Percentiles rank a stretch among this genome's conserved stretches.
Conservation (phyloP, 306 rosid species). For the Sesbania bispinosa region DNA sequence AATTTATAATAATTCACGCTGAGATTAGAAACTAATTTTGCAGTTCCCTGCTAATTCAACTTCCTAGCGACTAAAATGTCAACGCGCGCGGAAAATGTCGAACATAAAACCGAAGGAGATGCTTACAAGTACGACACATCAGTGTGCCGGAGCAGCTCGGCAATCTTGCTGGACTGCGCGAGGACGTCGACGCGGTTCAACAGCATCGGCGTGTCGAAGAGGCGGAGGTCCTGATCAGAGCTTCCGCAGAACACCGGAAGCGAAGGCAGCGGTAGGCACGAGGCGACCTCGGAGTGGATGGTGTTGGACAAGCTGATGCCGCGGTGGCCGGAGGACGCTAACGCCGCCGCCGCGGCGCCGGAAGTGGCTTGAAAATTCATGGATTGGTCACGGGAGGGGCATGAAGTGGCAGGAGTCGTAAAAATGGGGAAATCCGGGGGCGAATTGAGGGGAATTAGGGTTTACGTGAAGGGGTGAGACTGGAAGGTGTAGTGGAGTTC, state of each 20-base stretch:
- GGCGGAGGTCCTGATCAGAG: slow-evolving; percentile 61
- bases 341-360: slow-evolving; percentile 22
- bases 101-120: background rate
- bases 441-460: slow-evolving; percentile 45
- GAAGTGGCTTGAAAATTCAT: slow-evolving; percentile 58
- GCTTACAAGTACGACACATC: slow-evolving; percentile 93
- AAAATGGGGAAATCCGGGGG: slow-evolving; percentile 33
- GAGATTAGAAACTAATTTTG: background rate
- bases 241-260: slow-evolving; percentile 91
- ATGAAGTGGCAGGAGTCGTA: slow-evolving; percentile 42
- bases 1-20: background rate
- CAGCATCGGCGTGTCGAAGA: slow-evolving; percentile 56
- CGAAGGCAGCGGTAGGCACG: slow-evolving; percentile 88
- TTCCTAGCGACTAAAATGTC: slow-evolving; percentile 13
- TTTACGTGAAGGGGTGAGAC: background rate
- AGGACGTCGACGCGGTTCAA: slow-evolving; percentile 50
- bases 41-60: slow-evolving; percentile 18
- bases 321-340: slow-evolving; percentile 34
- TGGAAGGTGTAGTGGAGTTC: slow-evolving; percentile 24
- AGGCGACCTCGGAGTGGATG: slow-evolving; percentile 81
- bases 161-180: slow-evolving; percentile 68
- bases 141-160: slow-evolving; percentile 77
- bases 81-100: background rate
- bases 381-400: slow-evolving; percentile 52
- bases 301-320: slow-evolving; percentile 76